phyloP scores from a whole-genome alignment of 805 yeast genomes.

The Saccharomycopsis synnaedendra region DNA sequence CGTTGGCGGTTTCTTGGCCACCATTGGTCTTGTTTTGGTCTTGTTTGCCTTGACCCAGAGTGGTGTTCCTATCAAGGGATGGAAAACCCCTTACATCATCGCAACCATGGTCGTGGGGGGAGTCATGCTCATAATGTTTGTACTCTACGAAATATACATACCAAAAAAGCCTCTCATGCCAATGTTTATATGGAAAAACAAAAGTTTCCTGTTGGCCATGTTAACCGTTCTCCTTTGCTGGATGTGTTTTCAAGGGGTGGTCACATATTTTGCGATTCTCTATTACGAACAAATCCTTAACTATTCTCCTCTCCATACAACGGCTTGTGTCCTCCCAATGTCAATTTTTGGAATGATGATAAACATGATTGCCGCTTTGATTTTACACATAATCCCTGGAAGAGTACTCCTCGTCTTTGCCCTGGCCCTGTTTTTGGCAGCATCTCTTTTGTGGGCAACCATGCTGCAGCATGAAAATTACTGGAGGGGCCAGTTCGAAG shows the following conservation, averaged over 20 bases:
- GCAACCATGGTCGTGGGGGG: conserved; percentile 31
- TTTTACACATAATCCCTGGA: conserved; percentile 35
- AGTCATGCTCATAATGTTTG: conserved; percentile 23
- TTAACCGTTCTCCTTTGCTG: conserved; percentile 27
- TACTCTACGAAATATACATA: conserved; percentile 27
- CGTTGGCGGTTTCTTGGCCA: conserved; percentile 31
- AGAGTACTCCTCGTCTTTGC: conserved; percentile 26
- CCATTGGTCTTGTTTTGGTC: conserved; percentile 29
- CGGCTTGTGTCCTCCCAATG: conserved; percentile 33
- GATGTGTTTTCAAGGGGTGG: conserved; percentile 31
- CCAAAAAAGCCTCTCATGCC: conserved; percentile 38
- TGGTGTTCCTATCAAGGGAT: conserved; percentile 28
- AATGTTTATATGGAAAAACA: conserved; percentile 29
- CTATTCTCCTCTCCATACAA: conserved; percentile 29
- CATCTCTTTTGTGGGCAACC: conserved; percentile 33
- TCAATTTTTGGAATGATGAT: conserved; percentile 31
- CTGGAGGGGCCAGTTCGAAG: conserved; percentile 36
- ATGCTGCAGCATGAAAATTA: conserved; percentile 25
- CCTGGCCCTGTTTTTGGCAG: conserved; percentile 24
- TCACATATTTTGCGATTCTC: conserved; percentile 29
- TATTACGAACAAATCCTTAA: conserved; percentile 31
- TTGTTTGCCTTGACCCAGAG: conserved; percentile 35
- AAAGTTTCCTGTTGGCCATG: conserved; percentile 30
- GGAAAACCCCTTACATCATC: conserved; percentile 37
- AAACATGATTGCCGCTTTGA: conserved; percentile 34